Percentiles rank a stretch among this genome's conserved stretches.
These are phyloP conservation scores for Sugiyamaella novakii DNA, from an alignment of 1,139 yeast genomes.

Conservation along the genomic window DNA sequence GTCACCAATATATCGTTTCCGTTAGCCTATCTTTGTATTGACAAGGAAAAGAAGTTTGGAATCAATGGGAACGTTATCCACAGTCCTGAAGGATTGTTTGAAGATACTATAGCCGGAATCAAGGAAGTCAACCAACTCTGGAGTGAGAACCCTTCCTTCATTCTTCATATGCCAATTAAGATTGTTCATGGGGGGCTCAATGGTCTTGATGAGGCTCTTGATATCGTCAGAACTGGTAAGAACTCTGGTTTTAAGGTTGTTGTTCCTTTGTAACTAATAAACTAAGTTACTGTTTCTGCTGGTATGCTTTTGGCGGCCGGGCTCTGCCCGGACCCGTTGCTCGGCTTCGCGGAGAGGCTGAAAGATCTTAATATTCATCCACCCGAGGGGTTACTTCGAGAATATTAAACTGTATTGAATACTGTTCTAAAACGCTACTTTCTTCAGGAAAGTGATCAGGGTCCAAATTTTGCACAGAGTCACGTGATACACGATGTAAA, in stretches of 20 bases:
- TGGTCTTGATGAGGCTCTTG: slow-evolving; percentile 42
- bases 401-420: too few species aligned
- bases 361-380: too few species aligned
- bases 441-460: too few species aligned
- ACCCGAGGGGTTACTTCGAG: too few species aligned
- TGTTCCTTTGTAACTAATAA: slow-evolving; percentile 12
- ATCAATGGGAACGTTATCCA: slow-evolving; percentile 21
- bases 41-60: slow-evolving; percentile 37
- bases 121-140: slow-evolving; percentile 27
- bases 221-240: slow-evolving; percentile 40
- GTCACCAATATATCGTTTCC: slow-evolving; percentile 34
- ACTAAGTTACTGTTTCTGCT: too few species aligned
- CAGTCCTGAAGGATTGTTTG: slow-evolving; percentile 32
- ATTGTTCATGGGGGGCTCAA: slow-evolving; percentile 45
- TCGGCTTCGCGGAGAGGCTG: too few species aligned
- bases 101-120: slow-evolving; percentile 31
- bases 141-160: slow-evolving; percentile 21
- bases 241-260: slow-evolving; percentile 48
- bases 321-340: too few species aligned
- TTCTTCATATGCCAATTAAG: slow-evolving; percentile 41
- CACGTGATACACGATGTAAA: too few species aligned
- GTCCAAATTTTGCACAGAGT: too few species aligned
- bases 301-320: too few species aligned
- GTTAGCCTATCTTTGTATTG: slow-evolving; percentile 46
- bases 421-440: too few species aligned